phyloP scores from a whole-genome alignment of 495 filamentous ascomycete species.

The Penicillium psychrofluorescens region DNA sequence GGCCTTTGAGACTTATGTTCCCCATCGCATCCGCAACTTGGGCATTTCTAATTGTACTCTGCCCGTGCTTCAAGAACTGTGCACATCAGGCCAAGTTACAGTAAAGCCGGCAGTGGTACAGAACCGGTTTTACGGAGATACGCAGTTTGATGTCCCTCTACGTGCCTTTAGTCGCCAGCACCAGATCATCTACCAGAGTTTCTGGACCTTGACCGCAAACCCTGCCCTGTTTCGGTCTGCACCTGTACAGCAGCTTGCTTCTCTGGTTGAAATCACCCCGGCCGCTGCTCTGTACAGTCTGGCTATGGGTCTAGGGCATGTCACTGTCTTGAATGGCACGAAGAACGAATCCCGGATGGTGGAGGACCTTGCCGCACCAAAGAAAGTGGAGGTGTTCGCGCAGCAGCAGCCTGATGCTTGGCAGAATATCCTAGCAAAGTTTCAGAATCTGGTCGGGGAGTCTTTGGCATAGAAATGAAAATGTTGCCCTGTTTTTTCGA shows the following conservation, averaged over 20 bases:
- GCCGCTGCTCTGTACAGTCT: slow-evolving; percentile 61
- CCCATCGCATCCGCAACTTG: slow-evolving; percentile 52
- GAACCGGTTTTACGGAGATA: slow-evolving; percentile 61
- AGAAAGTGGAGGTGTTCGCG: slow-evolving; percentile 41
- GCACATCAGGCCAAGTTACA: slow-evolving; percentile 25
- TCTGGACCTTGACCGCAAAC: slow-evolving; percentile 77
- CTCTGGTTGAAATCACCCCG: slow-evolving; percentile 33
- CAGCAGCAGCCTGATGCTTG: slow-evolving; percentile 35
- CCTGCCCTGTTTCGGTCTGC: slow-evolving; percentile 44
- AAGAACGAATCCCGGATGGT: slow-evolving; percentile 56
- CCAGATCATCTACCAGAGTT: slow-evolving; percentile 62
- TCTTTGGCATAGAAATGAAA: background rate
- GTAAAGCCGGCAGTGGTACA: slow-evolving; percentile 62
- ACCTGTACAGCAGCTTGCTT: slow-evolving; percentile 46
- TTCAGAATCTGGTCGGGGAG: slow-evolving; percentile 44
- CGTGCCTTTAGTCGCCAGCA: slow-evolving; percentile 55
- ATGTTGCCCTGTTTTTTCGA: background rate
- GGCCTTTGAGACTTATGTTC: slow-evolving; percentile 57
- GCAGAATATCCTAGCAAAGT: slow-evolving; percentile 34
- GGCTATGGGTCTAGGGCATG: slow-evolving; percentile 50
- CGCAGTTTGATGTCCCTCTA: slow-evolving; percentile 52
- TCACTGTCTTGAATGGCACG: slow-evolving; percentile 64
- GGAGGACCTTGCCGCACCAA: slow-evolving; percentile 52
- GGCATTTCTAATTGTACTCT: slow-evolving; percentile 67
- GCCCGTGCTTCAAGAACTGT: slow-evolving; percentile 45